phyloP scores from a whole-genome alignment of 2,329 filamentous ascomycete genomes.

The Bipolaris zeicola region DNA sequence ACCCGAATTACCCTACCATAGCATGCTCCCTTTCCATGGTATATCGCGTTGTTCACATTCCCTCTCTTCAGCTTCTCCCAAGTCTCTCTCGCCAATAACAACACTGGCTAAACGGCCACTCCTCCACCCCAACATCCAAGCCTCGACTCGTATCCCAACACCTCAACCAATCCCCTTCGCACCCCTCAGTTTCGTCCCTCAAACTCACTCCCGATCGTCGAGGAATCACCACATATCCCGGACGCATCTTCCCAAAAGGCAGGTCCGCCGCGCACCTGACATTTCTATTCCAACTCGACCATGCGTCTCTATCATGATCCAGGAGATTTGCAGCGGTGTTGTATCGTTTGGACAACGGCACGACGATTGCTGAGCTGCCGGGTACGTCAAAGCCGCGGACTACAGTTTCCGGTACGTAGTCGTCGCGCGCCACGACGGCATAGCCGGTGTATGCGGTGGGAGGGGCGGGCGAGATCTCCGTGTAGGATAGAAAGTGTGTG shows the following conservation, averaged over 20 bases:
- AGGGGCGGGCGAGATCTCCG: constrained; percentile 4
- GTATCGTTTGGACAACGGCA: not conserved
- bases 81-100: not conserved
- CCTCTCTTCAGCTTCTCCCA: not conserved
- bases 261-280: not conserved
- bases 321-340: constrained; percentile 12
- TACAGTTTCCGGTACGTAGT: constrained; percentile 8
- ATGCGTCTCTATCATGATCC: constrained; percentile 11
- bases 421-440: constrained; percentile 10
- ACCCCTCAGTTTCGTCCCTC: no score
- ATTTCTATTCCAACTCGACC: constrained; percentile 15
- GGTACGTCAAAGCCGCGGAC: constrained; percentile 16
- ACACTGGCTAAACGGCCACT: not conserved
- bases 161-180: not conserved
- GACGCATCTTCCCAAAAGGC: constrained; percentile 6
- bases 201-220: not conserved
- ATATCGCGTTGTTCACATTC: no score
- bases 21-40: not conserved
- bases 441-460: constrained; percentile 8
- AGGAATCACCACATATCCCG: not conserved
- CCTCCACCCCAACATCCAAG: not conserved
- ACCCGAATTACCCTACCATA: no score
- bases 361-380: not conserved
- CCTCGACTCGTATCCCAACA: no score
- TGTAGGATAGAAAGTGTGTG: not conserved